phyloP scores from a whole-genome alignment of 139 green algal species.

The Chlorella ohadii region DNA sequence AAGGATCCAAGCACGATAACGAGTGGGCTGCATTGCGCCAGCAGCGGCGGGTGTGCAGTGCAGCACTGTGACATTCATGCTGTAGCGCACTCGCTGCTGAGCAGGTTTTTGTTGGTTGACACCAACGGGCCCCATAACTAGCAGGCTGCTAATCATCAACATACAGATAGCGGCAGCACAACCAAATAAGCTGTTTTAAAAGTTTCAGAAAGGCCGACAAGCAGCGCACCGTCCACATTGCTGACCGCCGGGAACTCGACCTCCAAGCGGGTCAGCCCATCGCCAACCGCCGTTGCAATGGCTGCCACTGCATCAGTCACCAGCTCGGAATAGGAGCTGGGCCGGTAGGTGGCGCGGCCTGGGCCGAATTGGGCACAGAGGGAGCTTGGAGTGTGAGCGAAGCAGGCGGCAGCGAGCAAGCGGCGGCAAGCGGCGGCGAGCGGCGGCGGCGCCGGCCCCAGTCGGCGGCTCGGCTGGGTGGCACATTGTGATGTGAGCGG shows the following conservation, averaged over 20 bases:
- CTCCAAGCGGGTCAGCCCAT: constrained; percentile 78
- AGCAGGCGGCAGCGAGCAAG: too few species aligned
- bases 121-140: too few species aligned
- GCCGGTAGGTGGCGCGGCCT: constrained; percentile 66
- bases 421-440: too few species aligned
- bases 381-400: too few species aligned
- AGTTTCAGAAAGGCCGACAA: not conserved
- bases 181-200: not conserved
- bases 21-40: too few species aligned
- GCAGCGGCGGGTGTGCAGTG: too few species aligned
- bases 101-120: too few species aligned
- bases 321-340: constrained; percentile 76
- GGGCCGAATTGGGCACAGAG: not conserved
- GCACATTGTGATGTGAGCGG: not conserved
- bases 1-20: not conserved
- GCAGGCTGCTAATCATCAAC: too few species aligned
- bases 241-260: constrained; percentile 90
- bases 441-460: not conserved
- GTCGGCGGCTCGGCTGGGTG: not conserved
- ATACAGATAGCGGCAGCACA: not conserved
- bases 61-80: too few species aligned
- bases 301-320: constrained; percentile 73
- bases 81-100: too few species aligned
- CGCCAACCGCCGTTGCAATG: constrained; percentile 66
- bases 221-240: constrained; percentile 67